Conservation (phyloP, 1,284 basidiomycete genomes). For the Rhizoctonia solani region DNA sequence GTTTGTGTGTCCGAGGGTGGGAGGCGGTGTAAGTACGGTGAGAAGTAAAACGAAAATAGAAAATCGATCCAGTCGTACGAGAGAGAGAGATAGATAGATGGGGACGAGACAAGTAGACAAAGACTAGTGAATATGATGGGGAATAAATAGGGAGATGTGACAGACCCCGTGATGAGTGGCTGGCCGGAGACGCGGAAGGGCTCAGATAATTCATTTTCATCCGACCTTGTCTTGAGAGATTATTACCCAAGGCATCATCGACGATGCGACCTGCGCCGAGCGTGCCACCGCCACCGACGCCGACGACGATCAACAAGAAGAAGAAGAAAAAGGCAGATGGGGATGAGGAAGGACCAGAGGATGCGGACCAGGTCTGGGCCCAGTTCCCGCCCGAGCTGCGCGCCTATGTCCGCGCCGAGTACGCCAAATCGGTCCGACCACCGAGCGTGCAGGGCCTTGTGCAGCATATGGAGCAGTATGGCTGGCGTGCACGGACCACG, state of each 20-base stretch:
- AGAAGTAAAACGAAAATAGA: no score
- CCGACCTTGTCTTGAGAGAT: slow-evolving; percentile 10
- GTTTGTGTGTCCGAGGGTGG: no score
- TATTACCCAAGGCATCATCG: neutral
- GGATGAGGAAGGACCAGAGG: slow-evolving; percentile 44
- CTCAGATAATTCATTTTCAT: slow-evolving; percentile 29
- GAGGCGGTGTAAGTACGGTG: no score
- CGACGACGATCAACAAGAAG: slow-evolving; percentile 45
- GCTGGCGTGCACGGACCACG: slow-evolving; percentile 41
- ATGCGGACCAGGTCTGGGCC: slow-evolving; percentile 14
- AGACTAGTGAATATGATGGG: no score
- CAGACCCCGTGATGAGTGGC: slow-evolving; percentile 27
- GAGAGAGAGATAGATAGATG: no score
- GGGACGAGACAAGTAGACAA: no score
- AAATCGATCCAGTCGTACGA: no score
- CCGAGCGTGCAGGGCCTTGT: slow-evolving; percentile 24
- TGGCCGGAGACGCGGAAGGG: slow-evolving; percentile 12
- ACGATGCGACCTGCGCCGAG: neutral
- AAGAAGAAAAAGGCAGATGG: slow-evolving; percentile 56
- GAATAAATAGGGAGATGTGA: no score
- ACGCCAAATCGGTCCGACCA: slow-evolving; percentile 27
- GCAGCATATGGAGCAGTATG: slow-evolving; percentile 26
- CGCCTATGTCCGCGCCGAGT: slow-evolving; percentile 29
- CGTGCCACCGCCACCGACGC: neutral
- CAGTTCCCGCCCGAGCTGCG: slow-evolving; percentile 26